Base-by-base conservation (phyloP, 108 stramenopile genomes). In the Fragilariopsis cylindrus region DNA sequence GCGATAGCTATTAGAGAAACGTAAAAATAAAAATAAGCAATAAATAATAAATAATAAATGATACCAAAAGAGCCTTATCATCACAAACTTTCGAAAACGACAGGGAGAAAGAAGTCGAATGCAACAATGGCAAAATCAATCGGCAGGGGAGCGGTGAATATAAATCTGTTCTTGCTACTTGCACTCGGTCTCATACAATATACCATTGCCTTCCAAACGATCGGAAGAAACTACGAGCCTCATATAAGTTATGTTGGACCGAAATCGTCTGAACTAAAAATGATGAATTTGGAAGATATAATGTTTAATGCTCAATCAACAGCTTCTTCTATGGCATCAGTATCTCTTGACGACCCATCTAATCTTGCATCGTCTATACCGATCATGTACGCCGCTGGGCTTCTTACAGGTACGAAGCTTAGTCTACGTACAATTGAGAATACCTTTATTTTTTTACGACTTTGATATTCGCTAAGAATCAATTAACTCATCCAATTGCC, bases 321-420 rank as follows among this genome's bases (percentile, higher is more conserved):
- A 11, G 92, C 90, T 11, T 79, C 76, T 45, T 68, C 72, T 16
- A 72, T 91, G 40, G 92, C 90, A 44, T 57, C 77, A 3, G 16
- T 72, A 1, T 75, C 74, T 41, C 46, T 85, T 45, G 72, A 89
- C 47, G 70, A 86, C 30, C 85, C 82, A 0, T 74, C 86, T 56
- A 81, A 76, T 55, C 48, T 78, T 45, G 45, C 84, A 49, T 56
- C 80, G 52, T 82, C 86, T 11, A 69, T 94, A 9, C 76, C 84
- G 7, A 69, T 90, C 48, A 86, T 94, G 67, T 94, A 94, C 77
- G 83, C 84, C 39, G 92, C 92, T 8, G 92, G 92, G 52, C 62
- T 93, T 15, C 62, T 86, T 65, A 90, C 92, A 5, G 30, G 30
- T 30, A 30, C 30, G 30, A 30, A 30, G 30, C 30, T 30, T 30